A percentile compares a stretch with the other conserved stretches of the same genome.
These are phyloP conservation scores for Nakaseomyces uthaithaninus DNA, from an alignment of 1,139 yeast genomes.

Conservation along the genomic window DNA sequence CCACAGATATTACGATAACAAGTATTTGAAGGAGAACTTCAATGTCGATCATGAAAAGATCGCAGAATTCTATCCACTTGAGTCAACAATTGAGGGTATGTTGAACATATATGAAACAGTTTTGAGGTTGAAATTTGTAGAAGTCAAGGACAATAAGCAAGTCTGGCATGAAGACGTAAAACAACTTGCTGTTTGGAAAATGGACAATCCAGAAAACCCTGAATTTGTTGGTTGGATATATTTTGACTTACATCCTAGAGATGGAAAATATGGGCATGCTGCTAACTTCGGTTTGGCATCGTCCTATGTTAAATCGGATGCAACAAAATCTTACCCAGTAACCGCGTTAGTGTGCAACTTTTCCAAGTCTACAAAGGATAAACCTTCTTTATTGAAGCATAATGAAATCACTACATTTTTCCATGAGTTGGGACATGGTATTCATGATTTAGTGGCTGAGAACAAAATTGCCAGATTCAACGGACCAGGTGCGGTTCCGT, in stretches of 20 bases:
- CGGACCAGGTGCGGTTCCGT: conserved; percentile 61
- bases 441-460: conserved; percentile 65
- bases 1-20: conserved; percentile 53
- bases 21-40: conserved; percentile 56
- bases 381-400: conserved; percentile 72
- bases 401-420: conserved; percentile 74
- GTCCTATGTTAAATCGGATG: conserved; percentile 46
- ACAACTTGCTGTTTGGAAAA: conserved; percentile 65
- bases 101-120: conserved; percentile 58
- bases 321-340: conserved; percentile 53
- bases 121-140: conserved; percentile 58
- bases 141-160: conserved; percentile 35
- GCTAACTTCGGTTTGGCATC: conserved; percentile 68
- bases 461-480: conserved; percentile 61
- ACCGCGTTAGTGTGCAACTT: conserved; percentile 81
- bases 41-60: conserved; percentile 65
- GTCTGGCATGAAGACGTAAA: conserved; percentile 78
- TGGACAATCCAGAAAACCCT: conserved; percentile 40
- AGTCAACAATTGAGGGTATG: conserved; percentile 60
- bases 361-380: conserved; percentile 61
- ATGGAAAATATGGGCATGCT: conserved; percentile 81
- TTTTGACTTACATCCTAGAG: conserved; percentile 77
- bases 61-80: conserved; percentile 71
- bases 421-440: conserved; percentile 88
- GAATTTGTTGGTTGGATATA: conserved; percentile 71